A percentile compares a stretch with the other conserved stretches of the same genome.
phyloP scores from a whole-genome alignment of 140 eudicot species.

The Artemisia princeps region DNA sequence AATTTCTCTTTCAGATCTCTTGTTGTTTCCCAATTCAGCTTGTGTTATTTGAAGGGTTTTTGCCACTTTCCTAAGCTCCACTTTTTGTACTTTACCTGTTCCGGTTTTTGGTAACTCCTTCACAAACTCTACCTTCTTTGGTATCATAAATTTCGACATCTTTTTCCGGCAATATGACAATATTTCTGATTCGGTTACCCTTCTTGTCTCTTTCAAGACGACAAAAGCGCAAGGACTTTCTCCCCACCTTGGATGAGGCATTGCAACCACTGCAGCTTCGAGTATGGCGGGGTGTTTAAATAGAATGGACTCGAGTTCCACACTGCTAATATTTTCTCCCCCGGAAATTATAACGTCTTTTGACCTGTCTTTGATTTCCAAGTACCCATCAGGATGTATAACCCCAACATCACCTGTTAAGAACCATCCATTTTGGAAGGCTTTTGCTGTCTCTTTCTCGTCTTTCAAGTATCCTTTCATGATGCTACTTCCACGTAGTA shows the following conservation, averaged over 20 bases:
- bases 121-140: slow-evolving; percentile 58
- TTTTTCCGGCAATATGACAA: slow-evolving; percentile 45
- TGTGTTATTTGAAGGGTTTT: slow-evolving; percentile 34
- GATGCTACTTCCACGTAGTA: slow-evolving; percentile 68
- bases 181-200: slow-evolving; percentile 43
- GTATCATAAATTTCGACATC: slow-evolving; percentile 65
- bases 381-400: slow-evolving; percentile 69
- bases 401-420: slow-evolving; percentile 79
- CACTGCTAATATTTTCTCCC: slow-evolving; percentile 83
- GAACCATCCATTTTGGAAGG: slow-evolving; percentile 64
- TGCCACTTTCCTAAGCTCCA: slow-evolving; percentile 51
- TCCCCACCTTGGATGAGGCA: slow-evolving; percentile 84
- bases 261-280: slow-evolving; percentile 84
- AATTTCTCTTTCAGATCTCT: slow-evolving; percentile 20
- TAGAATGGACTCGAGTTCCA: slow-evolving; percentile 54
- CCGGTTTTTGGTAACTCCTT: slow-evolving; percentile 65
- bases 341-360: slow-evolving; percentile 80
- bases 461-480: slow-evolving; percentile 84
- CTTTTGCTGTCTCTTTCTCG: slow-evolving; percentile 40
- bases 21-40: background rate
- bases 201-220: slow-evolving; percentile 19
- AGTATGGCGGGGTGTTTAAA: slow-evolving; percentile 48
- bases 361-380: slow-evolving; percentile 77
- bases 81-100: slow-evolving; percentile 50
- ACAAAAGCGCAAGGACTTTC: slow-evolving; percentile 86